phyloP scores from a whole-genome alignment of 2,329 filamentous ascomycete genomes.

The Curvularia eragrostidis region DNA sequence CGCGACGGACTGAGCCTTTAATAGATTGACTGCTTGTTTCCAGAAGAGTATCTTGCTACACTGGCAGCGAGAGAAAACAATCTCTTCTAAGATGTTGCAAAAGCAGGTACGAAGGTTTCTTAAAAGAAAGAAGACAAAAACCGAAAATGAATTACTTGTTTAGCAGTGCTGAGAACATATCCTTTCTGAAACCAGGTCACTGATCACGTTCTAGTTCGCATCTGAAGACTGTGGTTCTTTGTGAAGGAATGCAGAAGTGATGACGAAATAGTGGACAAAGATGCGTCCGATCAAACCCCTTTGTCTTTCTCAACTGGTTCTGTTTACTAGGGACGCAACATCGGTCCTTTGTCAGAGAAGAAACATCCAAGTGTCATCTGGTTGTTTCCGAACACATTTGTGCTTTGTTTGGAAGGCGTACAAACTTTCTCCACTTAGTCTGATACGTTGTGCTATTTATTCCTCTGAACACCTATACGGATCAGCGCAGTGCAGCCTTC shows the following conservation, averaged over 20 bases:
- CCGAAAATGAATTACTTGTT: not conserved
- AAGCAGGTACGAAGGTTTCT: not conserved
- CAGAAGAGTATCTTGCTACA: not conserved
- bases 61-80: not conserved
- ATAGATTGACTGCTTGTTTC: not conserved
- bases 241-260: not conserved
- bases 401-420: constrained; percentile 7
- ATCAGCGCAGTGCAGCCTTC: not conserved
- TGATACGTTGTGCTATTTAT: not conserved
- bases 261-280: constrained; percentile 5
- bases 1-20: not conserved
- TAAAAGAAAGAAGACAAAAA: not conserved
- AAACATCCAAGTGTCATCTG: not conserved
- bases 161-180: not conserved
- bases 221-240: constrained; percentile 8
- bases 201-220: not conserved
- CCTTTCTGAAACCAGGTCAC: not conserved
- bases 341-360: constrained; percentile 7
- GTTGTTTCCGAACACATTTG: not conserved
- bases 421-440: not conserved
- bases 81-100: not conserved
- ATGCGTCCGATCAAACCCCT: constrained; percentile 1
- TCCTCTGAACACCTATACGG: not conserved
- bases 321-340: not conserved
- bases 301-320: constrained; percentile 5